Percentiles rank a stretch among this genome's conserved stretches.
Conservation (phyloP, 2,329 filamentous ascomycete species). For the Ilyonectria mors-panacis region DNA sequence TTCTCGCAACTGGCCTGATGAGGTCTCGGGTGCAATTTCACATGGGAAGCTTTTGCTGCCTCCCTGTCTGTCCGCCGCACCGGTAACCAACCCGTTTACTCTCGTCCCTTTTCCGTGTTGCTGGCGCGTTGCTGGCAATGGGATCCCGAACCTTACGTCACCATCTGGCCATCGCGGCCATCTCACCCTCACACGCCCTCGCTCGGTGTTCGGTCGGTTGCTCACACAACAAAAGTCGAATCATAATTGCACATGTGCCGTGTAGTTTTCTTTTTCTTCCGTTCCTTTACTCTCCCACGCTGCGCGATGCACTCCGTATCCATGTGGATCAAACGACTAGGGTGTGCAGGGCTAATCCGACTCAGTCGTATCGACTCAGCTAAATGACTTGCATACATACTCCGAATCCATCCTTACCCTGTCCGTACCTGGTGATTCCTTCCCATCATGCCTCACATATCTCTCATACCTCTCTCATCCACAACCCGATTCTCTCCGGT, state of each 20-base stretch:
- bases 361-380: background rate
- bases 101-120: slow-evolving; percentile 10
- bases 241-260: slow-evolving; percentile 40
- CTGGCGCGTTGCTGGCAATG: slow-evolving; percentile 18
- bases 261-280: slow-evolving; percentile 34
- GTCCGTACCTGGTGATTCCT: slow-evolving; percentile 14
- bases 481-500: slow-evolving; percentile 45
- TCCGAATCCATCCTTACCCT: background rate
- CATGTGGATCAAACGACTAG: background rate
- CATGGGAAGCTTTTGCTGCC: slow-evolving; percentile 11
- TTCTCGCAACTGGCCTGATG: slow-evolving; percentile 19
- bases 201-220: slow-evolving; percentile 26
- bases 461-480: slow-evolving; percentile 17
- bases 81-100: background rate
- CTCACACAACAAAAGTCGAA: slow-evolving; percentile 44
- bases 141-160: slow-evolving; percentile 43
- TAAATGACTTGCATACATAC: slow-evolving; percentile 26
- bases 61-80: slow-evolving; percentile 9
- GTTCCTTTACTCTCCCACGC: slow-evolving; percentile 9
- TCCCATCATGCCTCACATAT: slow-evolving; percentile 1
- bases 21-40: slow-evolving; percentile 21
- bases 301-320: background rate
- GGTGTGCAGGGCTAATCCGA: slow-evolving; percentile 19
- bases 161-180: slow-evolving; percentile 43
- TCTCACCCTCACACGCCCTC: slow-evolving; percentile 13